Evolutionary conservation across 2,329 filamentous ascomycete species (phyloP), one percentile per base, ranked within the genome.

Genomic region (Acephala macrosclerotiorum): DNA sequence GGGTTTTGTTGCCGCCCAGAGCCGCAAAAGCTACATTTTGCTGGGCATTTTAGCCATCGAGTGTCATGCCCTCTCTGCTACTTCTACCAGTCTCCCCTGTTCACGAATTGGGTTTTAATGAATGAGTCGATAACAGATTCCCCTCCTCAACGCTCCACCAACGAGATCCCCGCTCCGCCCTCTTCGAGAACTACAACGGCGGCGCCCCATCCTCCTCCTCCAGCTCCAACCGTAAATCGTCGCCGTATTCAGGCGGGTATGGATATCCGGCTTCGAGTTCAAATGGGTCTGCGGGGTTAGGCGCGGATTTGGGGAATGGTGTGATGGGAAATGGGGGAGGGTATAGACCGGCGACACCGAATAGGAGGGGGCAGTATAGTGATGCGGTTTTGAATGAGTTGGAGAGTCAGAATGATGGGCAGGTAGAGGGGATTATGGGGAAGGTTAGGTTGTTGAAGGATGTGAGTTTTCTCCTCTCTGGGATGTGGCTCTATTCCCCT

Each of bases 321-420:
- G 77, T 60, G 75, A 77, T 58, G 75, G 66, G 58, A 51, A 64
- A 78, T 62, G 72, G 69, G 67, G 73, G 75, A 38, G 80, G 81
- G n/a, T 92, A 82, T 77, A 82, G 91, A 60, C 79, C 87, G 36
- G 91, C 90, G 71, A 93, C 91, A 66, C 91, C 91, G 66, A 93
- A 94, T 77, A 83, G 81, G 70, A 89, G 82, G 88, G 95, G 95
- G 16, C 94, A 97, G 78, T 98, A 98, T 79, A 95, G 91, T 76
- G 91, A 96, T 74, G 92, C 94, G 22, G 93, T 97, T 57, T 85
- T 99, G 61, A 93, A 93, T 77, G 94, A 97, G 80, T 85, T 99
- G 67, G 96, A 99, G 82, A 95, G 92, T 75, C 96, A 99, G 81
- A 98, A 98, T 77, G 94, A 97, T 73, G 85, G 88, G 65, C 91